Conservation (phyloP, 1,139 yeast genomes). For the Debaryomyces fabryi region DNA sequence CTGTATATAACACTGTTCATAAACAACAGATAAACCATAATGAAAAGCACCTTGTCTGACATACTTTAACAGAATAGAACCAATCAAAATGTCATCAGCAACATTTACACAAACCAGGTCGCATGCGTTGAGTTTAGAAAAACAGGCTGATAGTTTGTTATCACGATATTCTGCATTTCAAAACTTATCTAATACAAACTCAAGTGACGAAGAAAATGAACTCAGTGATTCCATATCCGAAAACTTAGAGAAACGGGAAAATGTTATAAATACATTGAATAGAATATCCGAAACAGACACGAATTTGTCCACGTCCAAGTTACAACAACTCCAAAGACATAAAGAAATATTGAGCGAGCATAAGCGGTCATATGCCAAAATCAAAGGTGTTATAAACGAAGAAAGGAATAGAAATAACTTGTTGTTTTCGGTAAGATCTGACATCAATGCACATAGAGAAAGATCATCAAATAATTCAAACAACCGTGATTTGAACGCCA, state of each 20-base stretch:
- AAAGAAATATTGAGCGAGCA: slow-evolving; percentile 76
- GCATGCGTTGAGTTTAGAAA: slow-evolving; percentile 44
- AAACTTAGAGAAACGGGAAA: slow-evolving; percentile 36
- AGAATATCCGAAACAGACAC: slow-evolving; percentile 58
- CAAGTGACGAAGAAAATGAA: slow-evolving; percentile 59
- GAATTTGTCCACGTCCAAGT: slow-evolving; percentile 67
- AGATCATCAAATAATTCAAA: slow-evolving; percentile 25
- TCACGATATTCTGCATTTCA: slow-evolving; percentile 40
- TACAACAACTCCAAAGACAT: slow-evolving; percentile 83
- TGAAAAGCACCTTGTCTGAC: not conserved
- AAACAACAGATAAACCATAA: slow-evolving; percentile 1
- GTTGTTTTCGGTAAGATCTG: slow-evolving; percentile 74
- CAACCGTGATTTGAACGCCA: slow-evolving; percentile 41
- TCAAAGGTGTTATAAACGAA: slow-evolving; percentile 62
- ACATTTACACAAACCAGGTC: slow-evolving; percentile 43
- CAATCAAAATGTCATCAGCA: slow-evolving; percentile 35
- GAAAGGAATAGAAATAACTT: slow-evolving; percentile 78
- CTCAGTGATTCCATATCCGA: slow-evolving; percentile 54
- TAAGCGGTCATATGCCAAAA: slow-evolving; percentile 60
- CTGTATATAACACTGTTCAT: slow-evolving; percentile 5
- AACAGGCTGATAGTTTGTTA: slow-evolving; percentile 43
- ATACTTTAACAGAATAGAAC: not conserved
- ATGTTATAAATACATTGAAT: slow-evolving; percentile 34
- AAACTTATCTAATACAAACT: slow-evolving; percentile 23
- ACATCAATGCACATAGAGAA: slow-evolving; percentile 63